Conservation (phyloP, 148 eudicot genomes). For the Chenopodium quinoa region DNA sequence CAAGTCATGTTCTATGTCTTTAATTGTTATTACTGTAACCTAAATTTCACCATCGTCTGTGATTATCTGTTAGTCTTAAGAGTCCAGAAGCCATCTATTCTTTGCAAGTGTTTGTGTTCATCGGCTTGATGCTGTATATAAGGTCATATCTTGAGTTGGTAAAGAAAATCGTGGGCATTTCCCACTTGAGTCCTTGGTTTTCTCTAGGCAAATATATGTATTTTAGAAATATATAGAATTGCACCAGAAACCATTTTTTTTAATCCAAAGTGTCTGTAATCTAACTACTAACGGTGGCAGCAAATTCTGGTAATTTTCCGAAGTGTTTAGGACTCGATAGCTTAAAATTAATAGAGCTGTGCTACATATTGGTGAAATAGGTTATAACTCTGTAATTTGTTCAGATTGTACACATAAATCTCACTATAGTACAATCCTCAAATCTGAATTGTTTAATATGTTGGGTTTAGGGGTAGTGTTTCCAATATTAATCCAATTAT, state of each 20-base stretch:
- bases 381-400: neutral
- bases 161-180: slow-evolving; percentile 6
- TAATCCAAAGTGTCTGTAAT: neutral
- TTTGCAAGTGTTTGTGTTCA: neutral
- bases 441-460: neutral
- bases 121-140: slow-evolving; percentile 17
- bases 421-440: neutral
- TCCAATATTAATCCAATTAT: neutral
- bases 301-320: neutral
- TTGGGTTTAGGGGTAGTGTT: neutral
- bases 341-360: neutral
- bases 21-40: no score
- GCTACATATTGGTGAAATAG: no score
- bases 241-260: neutral
- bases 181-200: neutral
- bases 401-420: neutral
- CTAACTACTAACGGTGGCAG: neutral
- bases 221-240: neutral
- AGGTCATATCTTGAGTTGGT: slow-evolving; percentile 10
- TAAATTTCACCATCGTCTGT: neutral
- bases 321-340: neutral
- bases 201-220: neutral
- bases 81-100: slow-evolving; percentile 7
- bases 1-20: neutral
- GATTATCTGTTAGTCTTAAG: slow-evolving; percentile 1